phyloP scores from a whole-genome alignment of 2,329 filamentous ascomycete genomes.

The Colletotrichum nymphaeae region DNA sequence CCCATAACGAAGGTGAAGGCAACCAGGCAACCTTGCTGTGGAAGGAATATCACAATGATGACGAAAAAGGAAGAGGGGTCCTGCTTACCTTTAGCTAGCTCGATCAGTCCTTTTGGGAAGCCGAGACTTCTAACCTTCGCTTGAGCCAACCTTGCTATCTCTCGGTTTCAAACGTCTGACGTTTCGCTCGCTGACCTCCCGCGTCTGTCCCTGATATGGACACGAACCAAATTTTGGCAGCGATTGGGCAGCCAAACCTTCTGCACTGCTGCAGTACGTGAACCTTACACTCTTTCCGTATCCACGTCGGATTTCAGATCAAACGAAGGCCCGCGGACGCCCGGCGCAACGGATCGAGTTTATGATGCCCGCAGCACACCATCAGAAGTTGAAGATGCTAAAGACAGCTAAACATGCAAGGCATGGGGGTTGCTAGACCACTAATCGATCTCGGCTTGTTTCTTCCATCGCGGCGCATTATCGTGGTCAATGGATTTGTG shows the following conservation, averaged over 20 bases:
- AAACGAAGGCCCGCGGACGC: slow-evolving; percentile 18
- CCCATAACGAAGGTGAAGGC: neutral
- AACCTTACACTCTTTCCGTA: slow-evolving; percentile 1
- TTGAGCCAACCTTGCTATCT: neutral
- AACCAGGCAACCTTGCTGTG: neutral
- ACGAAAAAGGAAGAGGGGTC: neutral
- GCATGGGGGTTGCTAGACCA: neutral
- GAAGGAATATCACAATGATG: neutral
- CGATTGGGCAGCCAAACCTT: neutral
- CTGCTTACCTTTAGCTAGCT: neutral
- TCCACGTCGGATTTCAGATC: slow-evolving; percentile 7
- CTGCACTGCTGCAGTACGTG: neutral
- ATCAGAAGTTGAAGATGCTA: neutral
- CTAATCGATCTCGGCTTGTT: neutral
- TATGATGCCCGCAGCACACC: neutral
- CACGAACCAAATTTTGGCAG: neutral
- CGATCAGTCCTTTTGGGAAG: neutral
- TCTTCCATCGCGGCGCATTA: neutral
- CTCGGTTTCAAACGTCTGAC: slow-evolving; percentile 32
- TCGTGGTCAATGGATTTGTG: neutral
- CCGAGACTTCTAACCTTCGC: neutral
- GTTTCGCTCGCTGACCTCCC: slow-evolving; percentile 24
- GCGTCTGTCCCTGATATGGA: slow-evolving; percentile 1
- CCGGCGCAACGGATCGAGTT: neutral
- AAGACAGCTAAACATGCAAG: neutral